Conservation (phyloP, 805 yeast species). For the Metschnikowia vanudenii region DNA sequence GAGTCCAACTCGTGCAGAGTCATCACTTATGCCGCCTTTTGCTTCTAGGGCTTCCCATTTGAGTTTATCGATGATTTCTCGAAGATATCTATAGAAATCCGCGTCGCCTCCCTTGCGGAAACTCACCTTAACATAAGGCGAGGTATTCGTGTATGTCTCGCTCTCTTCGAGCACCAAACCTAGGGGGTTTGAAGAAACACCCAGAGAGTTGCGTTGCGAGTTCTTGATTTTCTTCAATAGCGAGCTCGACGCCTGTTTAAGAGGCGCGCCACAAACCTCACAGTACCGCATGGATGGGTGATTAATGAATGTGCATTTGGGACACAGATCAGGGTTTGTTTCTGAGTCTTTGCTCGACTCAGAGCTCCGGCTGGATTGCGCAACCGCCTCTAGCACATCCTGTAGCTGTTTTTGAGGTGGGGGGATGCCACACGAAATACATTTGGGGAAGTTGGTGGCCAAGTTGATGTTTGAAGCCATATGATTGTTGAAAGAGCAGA, state of each 20-base stretch:
- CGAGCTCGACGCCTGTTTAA: conserved; percentile 9
- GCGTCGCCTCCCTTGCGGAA: conserved; percentile 72
- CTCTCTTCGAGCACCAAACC: conserved; percentile 29
- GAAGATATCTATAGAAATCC: conserved; percentile 46
- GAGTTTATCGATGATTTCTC: conserved; percentile 43
- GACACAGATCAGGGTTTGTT: conserved; percentile 37
- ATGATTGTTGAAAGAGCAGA: conserved; percentile 71
- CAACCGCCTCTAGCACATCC: background rate
- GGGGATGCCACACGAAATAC: conserved; percentile 41
- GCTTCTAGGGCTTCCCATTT: conserved; percentile 47
- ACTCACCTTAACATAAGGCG: conserved; percentile 60
- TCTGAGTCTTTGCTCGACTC: conserved; percentile 1
- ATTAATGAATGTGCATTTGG: conserved; percentile 74
- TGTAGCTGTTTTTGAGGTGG: conserved; percentile 17
- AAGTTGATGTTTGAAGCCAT: conserved; percentile 20
- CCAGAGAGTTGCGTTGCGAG: conserved; percentile 4
- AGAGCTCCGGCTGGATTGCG: background rate
- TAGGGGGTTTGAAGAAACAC: conserved; percentile 15
- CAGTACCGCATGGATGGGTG: conserved; percentile 76
- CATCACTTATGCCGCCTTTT: conserved; percentile 24
- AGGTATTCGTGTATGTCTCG: conserved; percentile 33
- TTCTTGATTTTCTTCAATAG: conserved; percentile 10
- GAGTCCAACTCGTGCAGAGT: conserved; percentile 30
- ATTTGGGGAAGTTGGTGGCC: conserved; percentile 28
- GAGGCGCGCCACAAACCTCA: conserved; percentile 77